Base-by-base conservation (phyloP, 345 rosid genomes). In the Eucalyptus victrix region DNA sequence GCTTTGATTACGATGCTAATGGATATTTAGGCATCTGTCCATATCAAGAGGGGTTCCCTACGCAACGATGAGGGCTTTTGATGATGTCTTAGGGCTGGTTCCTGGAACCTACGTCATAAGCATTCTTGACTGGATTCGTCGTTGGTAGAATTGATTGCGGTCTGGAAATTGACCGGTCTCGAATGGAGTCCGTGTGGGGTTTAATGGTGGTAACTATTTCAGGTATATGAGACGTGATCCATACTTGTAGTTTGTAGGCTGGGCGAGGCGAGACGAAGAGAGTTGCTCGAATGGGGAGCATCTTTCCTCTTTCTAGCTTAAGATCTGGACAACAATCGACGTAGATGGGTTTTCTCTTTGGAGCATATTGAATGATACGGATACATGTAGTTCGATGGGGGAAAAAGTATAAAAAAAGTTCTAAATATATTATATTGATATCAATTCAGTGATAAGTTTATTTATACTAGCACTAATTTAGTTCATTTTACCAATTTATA, bases 401-500 rank as follows among this genome's bases (percentile, higher is more conserved):
- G 3, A 60, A 60, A 26, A 3, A 58, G 2, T 58, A 26, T 12
- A 0, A 5, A 12, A 58, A 26, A 58, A 58, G 8, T 26, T 5
- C 30, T 26, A 26, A 58, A 58, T 0, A 10, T 26, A 26, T 5
- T 10, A 0, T 56, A 56, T 24, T 58, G 14, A 12, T 58, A 58
- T 58, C 4, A 26, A 26, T 26, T 58, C 0, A 60, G 2, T 60
- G 0, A 26, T 12, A 26, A 26, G 0, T 60, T 28, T 60, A 2
- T 0, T 60, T 12, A 60, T 60, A 26, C 0, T 26, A 12, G 7
- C n/a, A 58, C 6, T 12, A 58, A 58, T 58, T 58, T 1, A 58
- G 15, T 60, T 28, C 7, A 60, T 60, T 21, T 28, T 11, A 12
- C 1, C 0, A 60, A 0, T 53, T 60, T 60, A 26, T 24, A 6